Base-by-base conservation (phyloP, 176 grass and related monocot species). In the Oryza officinalis region DNA sequence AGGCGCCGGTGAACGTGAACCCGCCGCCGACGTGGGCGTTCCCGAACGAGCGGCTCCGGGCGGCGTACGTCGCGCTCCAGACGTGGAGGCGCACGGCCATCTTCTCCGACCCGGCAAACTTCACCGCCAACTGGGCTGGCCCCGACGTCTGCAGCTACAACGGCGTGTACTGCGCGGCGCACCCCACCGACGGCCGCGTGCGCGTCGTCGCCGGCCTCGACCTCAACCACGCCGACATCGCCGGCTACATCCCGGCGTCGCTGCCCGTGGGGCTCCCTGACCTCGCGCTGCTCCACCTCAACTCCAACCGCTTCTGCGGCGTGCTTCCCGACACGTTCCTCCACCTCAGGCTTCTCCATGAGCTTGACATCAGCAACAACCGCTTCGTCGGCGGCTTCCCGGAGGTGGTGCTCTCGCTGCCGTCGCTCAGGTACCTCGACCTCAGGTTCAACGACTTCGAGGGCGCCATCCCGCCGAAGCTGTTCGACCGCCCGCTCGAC, bases 301-400 rank as follows among this genome's bases (percentile, higher is more conserved):
- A 99, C 85, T 96, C 93, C 37, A 96, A 95, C 85, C 87, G 93
- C 74, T 94, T 99, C 92, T 99, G 96, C 86, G 93, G 96, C 28
- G 75, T 83, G 0, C 67, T 91, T 2, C 92, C 92, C 0, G 72
- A 79, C 65, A 84, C 86, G 25, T 65, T 94, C 79, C 69, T 64
- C 82, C 81, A 54, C 44, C 74, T 94, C 3, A 69, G 80, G 20
- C 72, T 87, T 22, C 91, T 93, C 81, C 84, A 87, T 63, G 91
- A 93, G 88, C 91, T 93, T 66, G 88, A 93, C 84, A 33, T 93
- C 81, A 90, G 91, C 88, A 93, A 93, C 83, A 93, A 93, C 85
- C 84, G 75, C 59, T 85, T 93, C 80, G 74, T 86, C 13, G 87
- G 91, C 0, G 9, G 1, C 0, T 93, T 93, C 85, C 91, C 91